A percentile compares a stretch with the other conserved stretches of the same genome.
Evolutionary conservation across 441 rosid species (phyloP).

Genomic region (Gossypium laxum): DNA sequence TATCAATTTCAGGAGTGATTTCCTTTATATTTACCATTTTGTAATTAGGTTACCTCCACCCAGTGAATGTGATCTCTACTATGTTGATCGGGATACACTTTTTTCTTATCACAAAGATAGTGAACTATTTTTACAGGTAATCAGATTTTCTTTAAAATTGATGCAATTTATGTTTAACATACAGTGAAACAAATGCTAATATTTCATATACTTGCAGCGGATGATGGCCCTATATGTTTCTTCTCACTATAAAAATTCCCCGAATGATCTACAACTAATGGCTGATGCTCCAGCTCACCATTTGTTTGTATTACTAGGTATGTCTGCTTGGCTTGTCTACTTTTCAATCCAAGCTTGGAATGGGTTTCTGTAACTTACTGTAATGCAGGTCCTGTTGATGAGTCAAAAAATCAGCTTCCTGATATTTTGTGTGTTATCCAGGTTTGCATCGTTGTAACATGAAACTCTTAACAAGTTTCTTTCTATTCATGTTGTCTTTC

Average conservation of each 20-base stretch:
- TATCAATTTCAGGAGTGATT: background rate
- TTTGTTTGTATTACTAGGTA: slow-evolving; percentile 87
- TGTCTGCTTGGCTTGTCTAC: slow-evolving; percentile 9
- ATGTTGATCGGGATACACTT: slow-evolving; percentile 84
- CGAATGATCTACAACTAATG: slow-evolving; percentile 90
- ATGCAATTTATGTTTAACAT: slow-evolving; percentile 6
- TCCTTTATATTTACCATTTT: slow-evolving; percentile 11
- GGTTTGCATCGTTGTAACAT: slow-evolving; percentile 30
- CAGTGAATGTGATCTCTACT: slow-evolving; percentile 80
- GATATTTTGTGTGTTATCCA: slow-evolving; percentile 87
- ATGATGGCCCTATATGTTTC: slow-evolving; percentile 96
- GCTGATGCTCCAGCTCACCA: slow-evolving; percentile 99
- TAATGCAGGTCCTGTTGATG: slow-evolving; percentile 86
- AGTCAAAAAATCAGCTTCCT: slow-evolving; percentile 82
- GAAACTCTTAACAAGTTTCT: background rate
- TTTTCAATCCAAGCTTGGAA: slow-evolving; percentile 9
- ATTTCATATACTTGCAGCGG: slow-evolving; percentile 48
- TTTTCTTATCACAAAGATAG: slow-evolving; percentile 93
- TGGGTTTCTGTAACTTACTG: slow-evolving; percentile 12
- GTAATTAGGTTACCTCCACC: slow-evolving; percentile 65
- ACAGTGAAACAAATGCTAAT: slow-evolving; percentile 18
- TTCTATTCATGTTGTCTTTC: background rate
- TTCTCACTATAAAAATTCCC: slow-evolving; percentile 97
- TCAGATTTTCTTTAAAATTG: background rate
- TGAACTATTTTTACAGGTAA: slow-evolving; percentile 89